Base-by-base conservation (phyloP, 2,329 filamentous ascomycete genomes). In the Dactylellina haptotyla region DNA sequence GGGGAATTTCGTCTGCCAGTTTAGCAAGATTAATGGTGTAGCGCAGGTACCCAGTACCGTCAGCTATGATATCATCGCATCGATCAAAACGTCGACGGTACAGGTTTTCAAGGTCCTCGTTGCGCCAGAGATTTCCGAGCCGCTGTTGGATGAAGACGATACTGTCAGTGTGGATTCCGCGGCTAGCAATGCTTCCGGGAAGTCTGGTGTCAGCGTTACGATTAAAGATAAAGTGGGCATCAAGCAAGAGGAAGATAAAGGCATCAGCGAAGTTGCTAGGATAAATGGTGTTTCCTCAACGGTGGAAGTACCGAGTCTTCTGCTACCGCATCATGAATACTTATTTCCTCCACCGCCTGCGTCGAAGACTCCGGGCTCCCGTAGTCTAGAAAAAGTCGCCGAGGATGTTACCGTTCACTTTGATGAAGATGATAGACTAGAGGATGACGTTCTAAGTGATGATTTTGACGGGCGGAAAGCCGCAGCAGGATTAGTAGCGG, bases 261-360 rank as follows among this genome's bases (percentile, higher is more conserved):
- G 81, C 6, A 79, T 85, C 8, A 82, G 81, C 26, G 83, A 85
- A 76, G 84, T 86, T 1, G 80, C 85, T 4, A 81, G 83, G 23
- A 79, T 86, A 0, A 84, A 83, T 18, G 85, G 85, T 4, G 83
- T 84, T 25, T 84, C 86, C 69, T 83, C 83, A 0, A 81, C 81
- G 0, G 81, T 86, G 53, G 80, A 80, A 2, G 80, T 86, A 8
- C 85, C 85, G 0, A 81, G 80, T 4, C 85, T 82, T 75, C 77
- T 87, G 1, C 80, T 86, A 4, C 85, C 85, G 4, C 85, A 85
- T 75, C 85, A 86, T 75, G 84, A 86, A 67, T 85, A 86, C 76
- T 78, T 86, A 3, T 76, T 86, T 10, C 85, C 85, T 4, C 70
- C 79, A 0, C 77, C 78, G 16, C 81, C 82, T 82, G 81, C 2